Base-by-base conservation (phyloP, 148 eudicot genomes). In the Rhododendron vialii region DNA sequence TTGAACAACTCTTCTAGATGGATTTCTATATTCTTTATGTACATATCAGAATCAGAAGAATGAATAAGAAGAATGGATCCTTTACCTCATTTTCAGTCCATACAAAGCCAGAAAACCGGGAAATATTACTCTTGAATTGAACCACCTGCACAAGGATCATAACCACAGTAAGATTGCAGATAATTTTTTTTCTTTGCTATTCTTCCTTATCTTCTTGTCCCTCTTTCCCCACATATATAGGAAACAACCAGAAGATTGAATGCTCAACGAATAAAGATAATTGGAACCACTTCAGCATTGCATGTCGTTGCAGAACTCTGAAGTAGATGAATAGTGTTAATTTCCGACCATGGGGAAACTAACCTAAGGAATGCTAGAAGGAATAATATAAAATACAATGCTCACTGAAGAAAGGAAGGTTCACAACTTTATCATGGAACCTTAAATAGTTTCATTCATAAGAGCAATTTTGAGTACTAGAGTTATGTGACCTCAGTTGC, bases 21-120 rank as follows among this genome's bases (percentile, higher is more conserved):
- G 74, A 67, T 26, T 55, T 26, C 74, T 67, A 9, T 67, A 10
- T n/a, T 67, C 74, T 26, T 26, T 26, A 82, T 2, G 14, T 50
- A 61, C 48, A 61, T 30, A 41, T n/a, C 73, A 1, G 14, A 20
- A 59, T 59, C 65, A 67, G 85, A 45, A 63, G 26, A 47, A 38
- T 83, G 51, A 30, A 30, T 30, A 30, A 67, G 85, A 45, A 63
- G 26, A 47, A 38, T 83, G 51, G 75, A 61, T 61, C 53, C 14
- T 45, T 84, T 93, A 97, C 99, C 98, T 95, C 98, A 91, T 95
- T 93, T 33, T 89, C 98, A 87, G 89, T 93, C 98, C 96, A 97
- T 28, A 94, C 98, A 90, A 94, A 97, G 79, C 99, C 99, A 86
- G 99, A 97, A 86, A 97, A 97, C 82, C 92, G 93, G 59, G 94